Base-by-base conservation (phyloP, 208 protist species). In the Sergeia podlipaevii region DNA sequence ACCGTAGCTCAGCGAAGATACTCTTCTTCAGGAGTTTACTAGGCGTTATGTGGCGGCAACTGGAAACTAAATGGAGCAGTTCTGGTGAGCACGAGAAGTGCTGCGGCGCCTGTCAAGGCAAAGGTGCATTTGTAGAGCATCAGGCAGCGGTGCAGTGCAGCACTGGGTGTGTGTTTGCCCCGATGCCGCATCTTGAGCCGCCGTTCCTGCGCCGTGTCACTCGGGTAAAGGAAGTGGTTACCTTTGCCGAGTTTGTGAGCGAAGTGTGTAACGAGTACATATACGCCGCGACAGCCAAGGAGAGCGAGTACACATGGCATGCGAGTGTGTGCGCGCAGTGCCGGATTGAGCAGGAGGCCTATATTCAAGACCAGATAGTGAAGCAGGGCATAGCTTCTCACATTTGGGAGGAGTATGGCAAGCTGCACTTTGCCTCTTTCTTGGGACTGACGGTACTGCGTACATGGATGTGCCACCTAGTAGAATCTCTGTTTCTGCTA, bases 381-480 rank as follows among this genome's bases (percentile, higher is more conserved):
- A 20, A 20, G 27, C 47, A 51, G 41, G 30, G 27, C 10, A 18
- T 80, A 34, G 54, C 65, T 0, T 39, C 49, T 11, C 17, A 68
- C 47, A 68, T 91, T 32, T 64, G 43, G n/a, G 30, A 26, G 4
- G 4, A 27, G 23, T 79, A 77, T 27, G 63, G 70, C n/a, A 10
- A 21, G 24, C 21, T 44, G 8, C 64, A 87, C 63, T 96, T 96
- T 32, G 42, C 59, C 4, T 52, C 58, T 4, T 93, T 96, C 60
- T 46, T 96, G 2, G 85, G 79, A 3, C 46, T 93, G n/a, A 91
- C 78, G 4, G 73, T 96, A 26, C 65, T 96, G 32, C 79, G 89
- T 11, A 93, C 89, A 80, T 96, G 89, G 85, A 90, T 91, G 78
- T 91, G 80, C 51, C 89, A 93, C 60, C 59, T 93, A 13, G 70